Evolutionary conservation across 352 stramenopile genomes (phyloP).

Genomic region (Globisporangium iwayamae): DNA sequence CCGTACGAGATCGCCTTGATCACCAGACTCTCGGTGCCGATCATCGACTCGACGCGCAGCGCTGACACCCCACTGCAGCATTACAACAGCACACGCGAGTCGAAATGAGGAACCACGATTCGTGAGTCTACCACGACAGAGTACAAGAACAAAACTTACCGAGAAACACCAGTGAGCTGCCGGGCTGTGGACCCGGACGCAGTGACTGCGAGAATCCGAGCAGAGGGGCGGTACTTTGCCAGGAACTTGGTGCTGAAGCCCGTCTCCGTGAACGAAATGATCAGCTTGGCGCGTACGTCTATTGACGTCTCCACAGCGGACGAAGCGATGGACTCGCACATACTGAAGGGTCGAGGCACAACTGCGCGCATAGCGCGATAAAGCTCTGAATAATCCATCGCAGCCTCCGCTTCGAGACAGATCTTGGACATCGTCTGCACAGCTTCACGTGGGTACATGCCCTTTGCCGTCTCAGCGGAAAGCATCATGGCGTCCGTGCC

Average conservation of each 20-base stretch:
- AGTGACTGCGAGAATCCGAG: constrained; percentile 90
- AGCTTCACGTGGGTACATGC: constrained; percentile 94
- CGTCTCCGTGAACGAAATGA: constrained; percentile 97
- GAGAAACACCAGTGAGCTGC: constrained; percentile 74
- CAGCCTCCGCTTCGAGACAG: constrained; percentile 88
- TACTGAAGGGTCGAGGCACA: constrained; percentile 50
- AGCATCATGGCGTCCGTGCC: constrained; percentile 99
- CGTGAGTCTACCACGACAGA: neutral
- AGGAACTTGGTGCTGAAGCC: constrained; percentile 93
- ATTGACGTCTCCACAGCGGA: constrained; percentile 97
- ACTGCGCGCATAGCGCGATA: constrained; percentile 50
- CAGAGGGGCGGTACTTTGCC: constrained; percentile 93
- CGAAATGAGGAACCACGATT: neutral
- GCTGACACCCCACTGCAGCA: constrained; percentile 53
- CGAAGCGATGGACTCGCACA: constrained; percentile 94
- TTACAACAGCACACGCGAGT: neutral
- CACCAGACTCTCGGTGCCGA: constrained; percentile 82
- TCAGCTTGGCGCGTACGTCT: constrained; percentile 94
- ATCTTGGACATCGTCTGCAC: constrained; percentile 95
- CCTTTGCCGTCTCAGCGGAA: constrained; percentile 98
- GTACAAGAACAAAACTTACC: constrained; percentile 29
- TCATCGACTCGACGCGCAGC: constrained; percentile 73
- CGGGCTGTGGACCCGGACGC: constrained; percentile 59
- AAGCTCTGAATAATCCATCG: constrained; percentile 68
- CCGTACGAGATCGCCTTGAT: constrained; percentile 80